A percentile compares a stretch with the other conserved stretches of the same genome.
phyloP scores from a whole-genome alignment of 768 basidiomycete genomes.

The Trametes sanguinea region DNA sequence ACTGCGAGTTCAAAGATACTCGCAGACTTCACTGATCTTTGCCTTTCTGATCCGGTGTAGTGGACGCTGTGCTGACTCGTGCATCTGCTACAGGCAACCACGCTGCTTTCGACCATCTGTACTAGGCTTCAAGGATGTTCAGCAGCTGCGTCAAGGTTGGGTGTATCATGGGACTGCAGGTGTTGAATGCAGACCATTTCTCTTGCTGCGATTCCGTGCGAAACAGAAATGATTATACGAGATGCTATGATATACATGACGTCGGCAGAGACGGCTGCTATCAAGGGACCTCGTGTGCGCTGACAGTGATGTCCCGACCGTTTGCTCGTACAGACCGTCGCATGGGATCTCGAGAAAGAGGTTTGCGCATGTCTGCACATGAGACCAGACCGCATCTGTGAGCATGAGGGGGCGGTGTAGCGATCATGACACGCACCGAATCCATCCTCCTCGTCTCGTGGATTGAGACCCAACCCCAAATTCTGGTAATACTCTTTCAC shows the following conservation, averaged over 20 bases:
- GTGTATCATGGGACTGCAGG: too few relatives aligned
- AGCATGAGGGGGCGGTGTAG: too few relatives aligned
- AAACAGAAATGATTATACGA: neutral
- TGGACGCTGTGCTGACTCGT: neutral
- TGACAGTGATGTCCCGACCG: neutral
- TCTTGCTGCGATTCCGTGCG: too few relatives aligned
- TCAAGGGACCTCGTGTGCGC: neutral
- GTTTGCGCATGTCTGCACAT: constrained; percentile 66
- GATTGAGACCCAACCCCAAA: constrained; percentile 74
- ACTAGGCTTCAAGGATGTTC: too few relatives aligned
- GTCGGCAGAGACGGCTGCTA: too few relatives aligned
- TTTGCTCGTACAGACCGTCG: constrained; percentile 60
- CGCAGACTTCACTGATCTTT: constrained; percentile 4
- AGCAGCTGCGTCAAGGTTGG: too few relatives aligned
- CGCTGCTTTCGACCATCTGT: too few relatives aligned
- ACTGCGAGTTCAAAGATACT: constrained; percentile 3
- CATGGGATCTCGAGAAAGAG: constrained; percentile 59
- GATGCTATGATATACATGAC: neutral
- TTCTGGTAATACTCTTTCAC: constrained; percentile 89
- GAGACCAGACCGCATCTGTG: too few relatives aligned
- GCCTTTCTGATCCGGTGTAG: neutral
- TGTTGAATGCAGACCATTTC: too few relatives aligned
- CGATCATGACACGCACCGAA: constrained; percentile 57
- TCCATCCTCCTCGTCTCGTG: constrained; percentile 84
- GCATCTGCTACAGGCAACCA: too few relatives aligned